Percentiles rank a stretch among this genome's conserved stretches.
Conservation (phyloP, 352 stramenopile genomes). For the Blastocystis sp. region DNA sequence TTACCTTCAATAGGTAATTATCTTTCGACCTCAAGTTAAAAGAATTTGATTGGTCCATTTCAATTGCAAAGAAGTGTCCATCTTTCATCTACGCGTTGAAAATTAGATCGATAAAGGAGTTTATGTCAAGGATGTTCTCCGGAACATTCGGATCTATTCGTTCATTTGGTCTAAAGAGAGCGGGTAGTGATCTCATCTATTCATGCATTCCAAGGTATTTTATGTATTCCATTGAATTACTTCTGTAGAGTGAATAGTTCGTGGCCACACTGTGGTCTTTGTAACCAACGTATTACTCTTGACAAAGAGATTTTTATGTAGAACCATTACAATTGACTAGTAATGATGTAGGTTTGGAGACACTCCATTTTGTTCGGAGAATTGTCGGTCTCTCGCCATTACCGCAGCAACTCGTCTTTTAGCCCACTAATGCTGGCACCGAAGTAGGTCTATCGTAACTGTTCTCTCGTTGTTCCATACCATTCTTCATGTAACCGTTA, state of each 20-base stretch:
- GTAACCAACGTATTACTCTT: constrained; percentile 46
- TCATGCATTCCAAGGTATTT: constrained; percentile 37
- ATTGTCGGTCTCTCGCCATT: constrained; percentile 46
- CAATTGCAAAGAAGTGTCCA: not conserved
- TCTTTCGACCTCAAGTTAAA: not conserved
- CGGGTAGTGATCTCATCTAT: constrained; percentile 46
- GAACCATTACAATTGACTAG: not conserved
- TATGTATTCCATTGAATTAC: not conserved
- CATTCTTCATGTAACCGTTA: not conserved
- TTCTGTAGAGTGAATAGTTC: constrained; percentile 24
- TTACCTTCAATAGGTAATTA: not conserved
- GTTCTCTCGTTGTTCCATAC: constrained; percentile 19
- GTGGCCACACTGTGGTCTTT: constrained; percentile 51
- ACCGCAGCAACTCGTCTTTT: constrained; percentile 37
- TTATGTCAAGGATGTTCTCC: constrained; percentile 37
- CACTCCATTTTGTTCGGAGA: constrained; percentile 58
- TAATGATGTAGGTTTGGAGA: constrained; percentile 31
- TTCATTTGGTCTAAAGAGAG: constrained; percentile 42
- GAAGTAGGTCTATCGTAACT: not conserved
- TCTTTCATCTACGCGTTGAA: constrained; percentile 1
- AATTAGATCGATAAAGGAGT: constrained; percentile 47
- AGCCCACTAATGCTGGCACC: constrained; percentile 11
- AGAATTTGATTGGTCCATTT: constrained; percentile 8
- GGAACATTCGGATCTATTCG: constrained; percentile 56
- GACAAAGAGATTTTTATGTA: constrained; percentile 61